Percentiles rank a stretch among this genome's conserved stretches.
phyloP scores from a whole-genome alignment of 2,329 filamentous ascomycete species.

The Ophiosphaerella narmari region DNA sequence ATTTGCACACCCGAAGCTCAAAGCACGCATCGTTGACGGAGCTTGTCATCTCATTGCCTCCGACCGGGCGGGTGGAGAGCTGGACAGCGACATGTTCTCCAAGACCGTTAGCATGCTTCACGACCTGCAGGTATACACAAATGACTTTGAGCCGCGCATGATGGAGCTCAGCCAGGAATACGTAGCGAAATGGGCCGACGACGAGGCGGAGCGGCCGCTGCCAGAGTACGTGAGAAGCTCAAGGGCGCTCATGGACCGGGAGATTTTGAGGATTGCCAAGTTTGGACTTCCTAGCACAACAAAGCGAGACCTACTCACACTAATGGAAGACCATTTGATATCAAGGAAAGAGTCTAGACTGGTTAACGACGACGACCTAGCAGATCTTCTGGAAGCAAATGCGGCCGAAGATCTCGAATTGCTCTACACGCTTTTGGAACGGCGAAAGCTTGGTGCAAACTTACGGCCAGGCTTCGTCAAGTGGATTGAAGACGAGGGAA shows the following conservation, averaged over 20 bases:
- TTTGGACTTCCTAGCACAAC: constrained; percentile 85
- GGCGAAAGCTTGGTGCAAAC: constrained; percentile 70
- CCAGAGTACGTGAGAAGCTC: constrained; percentile 77
- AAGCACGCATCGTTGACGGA: constrained; percentile 64
- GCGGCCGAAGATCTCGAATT: constrained; percentile 72
- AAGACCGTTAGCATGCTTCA: constrained; percentile 82
- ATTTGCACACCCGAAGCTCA: constrained; percentile 59
- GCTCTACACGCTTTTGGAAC: constrained; percentile 76
- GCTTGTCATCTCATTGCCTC: constrained; percentile 76
- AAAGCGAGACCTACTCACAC: constrained; percentile 72
- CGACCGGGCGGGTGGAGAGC: constrained; percentile 64
- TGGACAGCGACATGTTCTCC: constrained; percentile 69
- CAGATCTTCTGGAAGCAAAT: constrained; percentile 72
- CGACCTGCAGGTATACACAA: constrained; percentile 79
- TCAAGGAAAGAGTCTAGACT: constrained; percentile 62
- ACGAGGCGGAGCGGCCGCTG: constrained; percentile 64
- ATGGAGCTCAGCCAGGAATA: constrained; percentile 70
- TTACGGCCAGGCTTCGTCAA: constrained; percentile 75
- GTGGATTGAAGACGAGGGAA: constrained; percentile 78
- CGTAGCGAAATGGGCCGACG: constrained; percentile 70
- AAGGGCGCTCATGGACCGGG: constrained; percentile 69
- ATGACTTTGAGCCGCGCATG: constrained; percentile 77
- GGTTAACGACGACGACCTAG: constrained; percentile 68
- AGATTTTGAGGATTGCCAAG: constrained; percentile 76
- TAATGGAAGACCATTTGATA: constrained; percentile 75